Percentiles rank a stretch among this genome's conserved stretches.
Conservation (phyloP, 768 basidiomycete species). For the Macrocybe gigantea region DNA sequence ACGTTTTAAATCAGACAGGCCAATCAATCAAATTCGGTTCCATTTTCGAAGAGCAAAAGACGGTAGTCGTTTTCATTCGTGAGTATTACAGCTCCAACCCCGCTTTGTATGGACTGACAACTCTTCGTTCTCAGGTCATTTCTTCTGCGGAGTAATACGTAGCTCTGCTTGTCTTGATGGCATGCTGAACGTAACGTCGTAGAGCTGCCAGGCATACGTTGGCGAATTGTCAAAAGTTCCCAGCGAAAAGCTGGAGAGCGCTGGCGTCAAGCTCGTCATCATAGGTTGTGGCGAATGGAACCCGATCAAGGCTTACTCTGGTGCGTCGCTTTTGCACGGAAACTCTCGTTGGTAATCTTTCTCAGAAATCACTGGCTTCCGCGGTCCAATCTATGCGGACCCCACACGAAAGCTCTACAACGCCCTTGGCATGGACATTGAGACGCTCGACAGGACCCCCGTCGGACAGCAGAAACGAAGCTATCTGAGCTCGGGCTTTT, state of each 20-base stretch:
- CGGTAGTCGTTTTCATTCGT: not conserved
- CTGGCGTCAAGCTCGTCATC: not conserved
- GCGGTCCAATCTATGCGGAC: not conserved
- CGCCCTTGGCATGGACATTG: slow-evolving; percentile 22
- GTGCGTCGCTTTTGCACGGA: not conserved
- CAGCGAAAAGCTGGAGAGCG: not conserved
- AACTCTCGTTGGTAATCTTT: not conserved
- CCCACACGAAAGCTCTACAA: not conserved
- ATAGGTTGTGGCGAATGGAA: not conserved
- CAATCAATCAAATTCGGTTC: not conserved
- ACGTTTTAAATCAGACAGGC: not conserved
- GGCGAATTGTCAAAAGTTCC: not conserved
- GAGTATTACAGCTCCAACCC: too few species aligned
- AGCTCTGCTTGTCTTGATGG: too few species aligned
- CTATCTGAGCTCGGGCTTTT: slow-evolving; percentile 26
- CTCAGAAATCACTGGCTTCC: not conserved
- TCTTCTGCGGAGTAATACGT: not conserved
- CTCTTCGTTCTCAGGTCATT: not conserved
- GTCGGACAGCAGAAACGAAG: slow-evolving; percentile 35
- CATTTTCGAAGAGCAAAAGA: not conserved
- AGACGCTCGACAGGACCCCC: slow-evolving; percentile 40
- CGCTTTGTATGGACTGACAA: too few species aligned
- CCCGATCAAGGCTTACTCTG: not conserved
- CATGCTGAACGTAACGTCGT: too few species aligned
- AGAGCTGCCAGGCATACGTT: not conserved